Percentiles rank a stretch among this genome's conserved stretches.
Evolutionary conservation across 805 yeast genomes (phyloP).

Genomic region (Wickerhamiella allomyrinae): DNA sequence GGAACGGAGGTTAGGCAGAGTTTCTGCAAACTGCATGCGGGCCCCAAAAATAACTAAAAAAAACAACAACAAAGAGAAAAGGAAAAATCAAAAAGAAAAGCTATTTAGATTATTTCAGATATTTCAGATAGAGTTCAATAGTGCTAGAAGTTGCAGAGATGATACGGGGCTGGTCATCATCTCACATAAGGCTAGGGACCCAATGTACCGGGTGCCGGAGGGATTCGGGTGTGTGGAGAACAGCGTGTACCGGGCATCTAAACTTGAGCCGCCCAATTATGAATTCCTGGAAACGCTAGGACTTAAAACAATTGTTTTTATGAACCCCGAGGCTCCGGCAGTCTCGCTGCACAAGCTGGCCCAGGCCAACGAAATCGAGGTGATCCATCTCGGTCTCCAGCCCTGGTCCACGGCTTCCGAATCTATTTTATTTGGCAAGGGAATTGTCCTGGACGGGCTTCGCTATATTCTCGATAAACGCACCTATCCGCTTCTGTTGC

Average conservation of each 20-base stretch:
- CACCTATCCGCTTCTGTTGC: slow-evolving; percentile 53
- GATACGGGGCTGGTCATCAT: no score
- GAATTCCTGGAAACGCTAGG: slow-evolving; percentile 65
- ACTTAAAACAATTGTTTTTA: slow-evolving; percentile 50
- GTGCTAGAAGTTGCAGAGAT: no score
- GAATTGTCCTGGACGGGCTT: slow-evolving; percentile 49
- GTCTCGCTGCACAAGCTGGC: slow-evolving; percentile 54
- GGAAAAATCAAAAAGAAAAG: no score
- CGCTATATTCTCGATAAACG: slow-evolving; percentile 46
- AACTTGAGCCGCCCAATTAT: slow-evolving; percentile 52
- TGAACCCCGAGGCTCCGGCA: slow-evolving; percentile 80
- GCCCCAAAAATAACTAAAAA: no score
- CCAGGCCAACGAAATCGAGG: slow-evolving; percentile 26
- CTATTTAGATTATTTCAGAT: no score
- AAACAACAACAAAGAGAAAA: no score
- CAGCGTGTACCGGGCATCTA: slow-evolving; percentile 71
- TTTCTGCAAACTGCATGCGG: no score
- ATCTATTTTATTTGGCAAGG: slow-evolving; percentile 65
- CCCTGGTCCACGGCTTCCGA: slow-evolving; percentile 32
- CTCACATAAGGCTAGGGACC: no score
- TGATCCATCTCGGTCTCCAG: slow-evolving; percentile 25
- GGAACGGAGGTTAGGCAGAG: no score
- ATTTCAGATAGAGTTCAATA: no score
- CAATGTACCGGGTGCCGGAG: slow-evolving; percentile 39
- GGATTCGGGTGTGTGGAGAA: slow-evolving; percentile 85